phyloP scores from a whole-genome alignment of 352 stramenopile species.

The Aphanomyces invadans region DNA sequence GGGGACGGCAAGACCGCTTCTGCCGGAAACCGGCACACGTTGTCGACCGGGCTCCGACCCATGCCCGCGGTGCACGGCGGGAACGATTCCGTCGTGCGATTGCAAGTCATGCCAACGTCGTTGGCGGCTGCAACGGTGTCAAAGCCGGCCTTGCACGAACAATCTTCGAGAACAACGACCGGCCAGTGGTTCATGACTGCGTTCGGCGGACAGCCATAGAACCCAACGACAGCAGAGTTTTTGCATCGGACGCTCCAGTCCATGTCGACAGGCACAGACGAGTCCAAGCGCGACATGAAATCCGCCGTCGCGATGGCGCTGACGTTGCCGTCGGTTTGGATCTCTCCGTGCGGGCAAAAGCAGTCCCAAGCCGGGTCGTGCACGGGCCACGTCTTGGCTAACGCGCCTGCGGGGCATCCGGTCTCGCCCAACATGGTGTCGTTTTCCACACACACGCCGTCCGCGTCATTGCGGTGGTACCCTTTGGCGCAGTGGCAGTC shows the following conservation, averaged over 20 bases:
- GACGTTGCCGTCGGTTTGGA: background rate
- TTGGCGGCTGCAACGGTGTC: slow-evolving; percentile 16
- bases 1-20: too few species aligned
- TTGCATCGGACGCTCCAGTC: background rate
- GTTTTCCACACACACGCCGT: slow-evolving; percentile 43
- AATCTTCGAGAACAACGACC: slow-evolving; percentile 33
- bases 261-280: background rate
- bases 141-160: slow-evolving; percentile 42
- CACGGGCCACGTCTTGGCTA: slow-evolving; percentile 65
- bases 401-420: slow-evolving; percentile 45
- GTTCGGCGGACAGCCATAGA: slow-evolving; percentile 42
- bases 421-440: slow-evolving; percentile 67
- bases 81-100: background rate
- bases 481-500: slow-evolving; percentile 67
- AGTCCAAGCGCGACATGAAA: background rate
- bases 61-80: slow-evolving; percentile 5
- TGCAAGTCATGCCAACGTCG: background rate
- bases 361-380: slow-evolving; percentile 33
- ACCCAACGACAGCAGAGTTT: slow-evolving; percentile 3
- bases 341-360: background rate
- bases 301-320: background rate
- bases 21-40: slow-evolving; percentile 50
- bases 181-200: slow-evolving; percentile 48
- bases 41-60: background rate
- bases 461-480: slow-evolving; percentile 53